Conservation (phyloP, 2,329 filamentous ascomycete species). For the Colletotrichum chrysophilum region DNA sequence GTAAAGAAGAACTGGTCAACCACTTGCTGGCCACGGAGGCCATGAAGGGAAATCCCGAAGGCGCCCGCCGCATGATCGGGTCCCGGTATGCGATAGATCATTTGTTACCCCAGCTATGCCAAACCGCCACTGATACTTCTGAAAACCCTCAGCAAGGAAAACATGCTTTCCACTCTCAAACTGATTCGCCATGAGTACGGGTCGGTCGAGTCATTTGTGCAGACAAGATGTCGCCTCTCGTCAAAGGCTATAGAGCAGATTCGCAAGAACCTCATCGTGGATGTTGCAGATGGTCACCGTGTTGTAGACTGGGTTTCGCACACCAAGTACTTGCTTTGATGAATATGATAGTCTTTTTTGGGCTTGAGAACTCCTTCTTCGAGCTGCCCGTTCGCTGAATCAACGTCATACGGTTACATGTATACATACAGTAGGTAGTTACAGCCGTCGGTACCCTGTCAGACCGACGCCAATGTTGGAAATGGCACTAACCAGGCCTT, state of each 20-base stretch:
- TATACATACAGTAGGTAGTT: conserved; percentile 6
- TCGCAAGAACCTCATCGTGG: conserved; percentile 51
- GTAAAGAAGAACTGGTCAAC: conserved; percentile 56
- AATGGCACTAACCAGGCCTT: neutral
- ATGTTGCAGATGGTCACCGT: conserved; percentile 17
- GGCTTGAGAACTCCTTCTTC: neutral
- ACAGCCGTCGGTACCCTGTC: neutral
- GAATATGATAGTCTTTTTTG: neutral
- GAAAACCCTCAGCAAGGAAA: conserved; percentile 41
- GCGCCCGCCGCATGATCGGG: conserved; percentile 50
- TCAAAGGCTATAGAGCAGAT: conserved; percentile 59
- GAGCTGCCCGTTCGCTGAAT: neutral
- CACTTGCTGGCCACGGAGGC: conserved; percentile 55
- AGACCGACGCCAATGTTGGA: neutral
- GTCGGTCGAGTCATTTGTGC: conserved; percentile 68
- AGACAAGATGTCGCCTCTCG: conserved; percentile 61
- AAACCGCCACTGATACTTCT: neutral
- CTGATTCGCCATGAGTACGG: conserved; percentile 67
- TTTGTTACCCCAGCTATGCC: neutral
- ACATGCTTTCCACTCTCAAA: conserved; percentile 53
- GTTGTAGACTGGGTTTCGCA: conserved; percentile 16
- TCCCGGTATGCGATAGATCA: conserved; percentile 39
- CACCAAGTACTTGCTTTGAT: neutral
- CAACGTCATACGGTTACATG: conserved; percentile 14
- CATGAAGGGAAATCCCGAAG: conserved; percentile 49